Base-by-base conservation (phyloP, 352 stramenopile genomes). In the Pythium rhizo-oryzae region DNA sequence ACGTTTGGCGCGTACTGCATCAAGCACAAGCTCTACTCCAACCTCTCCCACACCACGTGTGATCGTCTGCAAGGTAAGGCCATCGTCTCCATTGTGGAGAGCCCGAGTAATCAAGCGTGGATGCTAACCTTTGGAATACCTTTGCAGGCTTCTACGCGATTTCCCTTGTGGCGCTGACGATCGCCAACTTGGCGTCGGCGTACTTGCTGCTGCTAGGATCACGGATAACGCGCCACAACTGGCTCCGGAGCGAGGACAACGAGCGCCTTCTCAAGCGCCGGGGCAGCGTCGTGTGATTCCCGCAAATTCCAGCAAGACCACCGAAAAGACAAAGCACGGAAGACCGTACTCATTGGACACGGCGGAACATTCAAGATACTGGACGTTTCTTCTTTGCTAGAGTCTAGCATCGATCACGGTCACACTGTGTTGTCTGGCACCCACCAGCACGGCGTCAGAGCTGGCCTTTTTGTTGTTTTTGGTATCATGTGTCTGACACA, bases 151-250 rank as follows among this genome's bases (percentile, higher is more conserved):
- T 85, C 50, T 85, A 82, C 28, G 78, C 78, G 30, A 47, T 85
- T 0, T 85, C 78, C 24, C 68, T 85, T 16, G 69, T 81, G 15
- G 63, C 72, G 35, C 69, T 85, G 8, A 81, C 78, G 41, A 58
- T 81, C 21, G 75, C 66, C 28, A 81, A 70, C 44, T 62, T 82
- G 33, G 75, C 78, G 25, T 74, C 75, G 5, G 57, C 73, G 12
- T 85, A 85, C 44, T 67, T 81, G 46, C 56, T 85, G 43, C 71
- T 85, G 1, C 78, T 85, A 1, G 78, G 75, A 21, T 74, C 78
- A 41, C 39, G 78, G 28, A 85, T 85, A 72, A 85, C 75, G 21
- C 78, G 69, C 49, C 62, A 72, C 43, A 74, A 85, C 61, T 85
- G 77, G 75, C 62, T 65, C 33, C 59, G 28, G 8, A 70, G 25